Evolutionary conservation across 2,329 filamentous ascomycete species (phyloP).

Genomic region (Aureobasidium melanogenum): DNA sequence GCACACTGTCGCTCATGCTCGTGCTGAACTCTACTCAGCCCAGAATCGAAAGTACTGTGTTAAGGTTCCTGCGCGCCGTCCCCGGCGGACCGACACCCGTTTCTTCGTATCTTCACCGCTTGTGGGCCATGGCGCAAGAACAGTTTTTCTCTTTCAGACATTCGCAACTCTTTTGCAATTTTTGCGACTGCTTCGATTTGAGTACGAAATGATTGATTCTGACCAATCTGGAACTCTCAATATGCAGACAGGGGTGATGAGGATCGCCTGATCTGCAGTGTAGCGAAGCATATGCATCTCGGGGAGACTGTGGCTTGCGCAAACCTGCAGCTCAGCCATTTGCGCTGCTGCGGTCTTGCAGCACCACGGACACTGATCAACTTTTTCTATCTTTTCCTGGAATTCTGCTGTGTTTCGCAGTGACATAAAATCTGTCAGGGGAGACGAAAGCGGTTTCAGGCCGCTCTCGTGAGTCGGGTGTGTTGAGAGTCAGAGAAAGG

Average conservation of each 20-base stretch:
- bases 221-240: too few relatives aligned
- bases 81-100: too few relatives aligned
- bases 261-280: slow-evolving; percentile 7
- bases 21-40: background rate
- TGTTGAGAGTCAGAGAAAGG: background rate
- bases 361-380: background rate
- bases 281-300: background rate
- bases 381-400: background rate
- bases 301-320: background rate
- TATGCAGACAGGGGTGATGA: background rate
- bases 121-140: too few relatives aligned
- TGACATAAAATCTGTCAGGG: background rate
- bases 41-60: too few relatives aligned
- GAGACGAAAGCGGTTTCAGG: background rate
- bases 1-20: background rate
- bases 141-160: too few relatives aligned
- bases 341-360: background rate
- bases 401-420: background rate
- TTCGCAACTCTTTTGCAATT: too few relatives aligned
- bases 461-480: background rate
- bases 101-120: too few relatives aligned
- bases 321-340: background rate
- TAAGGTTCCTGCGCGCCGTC: too few relatives aligned
- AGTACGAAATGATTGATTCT: too few relatives aligned
- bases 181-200: too few relatives aligned